These are phyloP conservation scores for Penicillium bovifimosum DNA, from an alignment of 495 filamentous ascomycete species.

Conservation along the genomic window DNA sequence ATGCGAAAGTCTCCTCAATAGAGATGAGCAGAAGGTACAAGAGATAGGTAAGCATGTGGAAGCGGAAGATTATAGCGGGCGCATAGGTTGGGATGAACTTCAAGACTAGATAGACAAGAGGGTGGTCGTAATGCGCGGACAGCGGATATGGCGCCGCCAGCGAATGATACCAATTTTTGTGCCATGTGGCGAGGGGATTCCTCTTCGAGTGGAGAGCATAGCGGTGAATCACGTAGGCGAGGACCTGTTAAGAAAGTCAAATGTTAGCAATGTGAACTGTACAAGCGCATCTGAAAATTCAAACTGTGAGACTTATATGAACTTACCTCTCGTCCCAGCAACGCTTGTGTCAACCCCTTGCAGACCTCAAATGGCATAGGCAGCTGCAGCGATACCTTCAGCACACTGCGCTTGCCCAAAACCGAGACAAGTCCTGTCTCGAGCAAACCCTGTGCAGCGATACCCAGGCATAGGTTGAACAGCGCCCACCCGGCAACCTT, in stretches of 20 bases:
- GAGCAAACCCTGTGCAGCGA: conserved; percentile 50
- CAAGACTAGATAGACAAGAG: conserved; percentile 61
- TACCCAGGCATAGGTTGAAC: conserved; percentile 59
- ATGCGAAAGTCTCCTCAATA: conserved; percentile 69
- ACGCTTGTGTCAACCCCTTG: conserved; percentile 45
- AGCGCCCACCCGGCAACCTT: conserved; percentile 51
- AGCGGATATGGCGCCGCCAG: conserved; percentile 58
- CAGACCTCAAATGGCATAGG: conserved; percentile 59
- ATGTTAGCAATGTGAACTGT: conserved; percentile 1
- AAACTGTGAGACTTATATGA: background rate
- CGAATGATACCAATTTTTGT: conserved; percentile 61
- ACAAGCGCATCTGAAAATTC: background rate
- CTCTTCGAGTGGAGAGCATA: conserved; percentile 55
- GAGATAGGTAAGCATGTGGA: conserved; percentile 76
- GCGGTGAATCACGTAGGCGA: conserved; percentile 68
- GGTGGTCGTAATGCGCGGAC: conserved; percentile 75
- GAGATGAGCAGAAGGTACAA: conserved; percentile 62
- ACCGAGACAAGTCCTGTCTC: conserved; percentile 50
- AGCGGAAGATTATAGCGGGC: conserved; percentile 59
- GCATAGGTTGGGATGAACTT: conserved; percentile 69
- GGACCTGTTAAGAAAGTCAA: conserved; percentile 24
- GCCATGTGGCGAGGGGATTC: conserved; percentile 39
- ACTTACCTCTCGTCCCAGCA: conserved; percentile 52
- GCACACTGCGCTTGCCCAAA: conserved; percentile 46
- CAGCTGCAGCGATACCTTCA: conserved; percentile 52